These are phyloP conservation scores for Metrosideros polymorpha DNA, from an alignment of 441 rosid genomes.

Conservation along the genomic window DNA sequence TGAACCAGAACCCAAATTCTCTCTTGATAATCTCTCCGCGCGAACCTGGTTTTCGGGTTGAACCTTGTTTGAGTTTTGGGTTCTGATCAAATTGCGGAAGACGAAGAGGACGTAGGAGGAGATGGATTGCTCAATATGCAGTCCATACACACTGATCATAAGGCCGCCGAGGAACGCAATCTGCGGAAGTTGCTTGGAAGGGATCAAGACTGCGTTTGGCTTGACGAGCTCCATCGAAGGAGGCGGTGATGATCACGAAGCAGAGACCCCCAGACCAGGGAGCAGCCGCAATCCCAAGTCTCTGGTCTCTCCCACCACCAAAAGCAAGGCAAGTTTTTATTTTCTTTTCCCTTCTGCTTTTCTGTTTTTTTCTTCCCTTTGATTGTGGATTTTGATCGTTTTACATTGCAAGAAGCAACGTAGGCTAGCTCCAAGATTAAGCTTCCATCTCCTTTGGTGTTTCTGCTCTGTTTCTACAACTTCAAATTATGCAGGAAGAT, in stretches of 20 bases:
- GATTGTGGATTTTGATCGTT: not conserved
- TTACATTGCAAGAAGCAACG: not conserved
- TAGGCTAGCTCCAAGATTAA: not conserved
- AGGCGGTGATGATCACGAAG: not conserved
- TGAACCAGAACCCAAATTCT: not conserved
- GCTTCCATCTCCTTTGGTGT: not conserved
- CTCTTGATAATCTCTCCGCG: not conserved
- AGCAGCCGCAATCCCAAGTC: constrained; percentile 1
- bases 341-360: too few species aligned
- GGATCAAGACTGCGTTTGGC: constrained; percentile 38
- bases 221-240: constrained; percentile 43
- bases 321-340: constrained; percentile 51
- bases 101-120: not conserved
- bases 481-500: not conserved
- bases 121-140: constrained; percentile 85
- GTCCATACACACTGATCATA: constrained; percentile 53
- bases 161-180: constrained; percentile 88
- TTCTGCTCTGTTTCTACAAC: not conserved
- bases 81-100: not conserved
- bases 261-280: not conserved
- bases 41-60: not conserved
- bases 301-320: constrained; percentile 19
- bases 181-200: constrained; percentile 69
- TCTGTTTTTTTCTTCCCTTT: not conserved
- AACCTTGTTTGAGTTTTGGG: not conserved